Evolutionary conservation across 73 alveolate species (phyloP).

Genomic region (Paramecium primaurelia): DNA sequence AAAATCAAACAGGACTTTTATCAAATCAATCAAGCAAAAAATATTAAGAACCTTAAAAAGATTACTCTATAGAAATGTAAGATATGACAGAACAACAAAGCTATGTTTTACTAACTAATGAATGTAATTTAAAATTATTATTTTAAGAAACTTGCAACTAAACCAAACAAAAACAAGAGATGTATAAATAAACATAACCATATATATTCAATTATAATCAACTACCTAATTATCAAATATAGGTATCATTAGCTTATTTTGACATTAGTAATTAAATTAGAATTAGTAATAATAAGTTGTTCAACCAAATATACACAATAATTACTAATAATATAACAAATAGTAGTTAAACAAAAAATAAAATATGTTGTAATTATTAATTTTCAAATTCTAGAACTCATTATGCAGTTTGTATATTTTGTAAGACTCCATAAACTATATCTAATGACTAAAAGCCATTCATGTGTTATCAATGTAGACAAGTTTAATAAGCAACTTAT

Average conservation of each 20-base stretch:
- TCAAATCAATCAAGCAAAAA: neutral
- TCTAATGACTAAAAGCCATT: neutral
- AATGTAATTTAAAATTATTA: neutral
- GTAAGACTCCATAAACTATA: neutral
- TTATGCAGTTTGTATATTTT: neutral
- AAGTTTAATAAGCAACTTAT: neutral
- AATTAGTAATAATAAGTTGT: neutral
- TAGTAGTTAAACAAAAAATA: neutral
- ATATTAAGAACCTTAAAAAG: neutral
- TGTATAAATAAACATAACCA: neutral
- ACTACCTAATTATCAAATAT: neutral
- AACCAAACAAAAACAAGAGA: neutral
- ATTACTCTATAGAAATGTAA: neutral
- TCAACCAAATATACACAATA: neutral
- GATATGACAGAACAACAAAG: neutral
- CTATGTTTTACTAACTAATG: neutral
- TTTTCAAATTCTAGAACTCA: neutral
- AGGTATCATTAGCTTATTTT: neutral
- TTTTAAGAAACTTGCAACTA: neutral
- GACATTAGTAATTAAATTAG: neutral
- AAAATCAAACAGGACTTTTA: neutral
- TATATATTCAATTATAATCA: neutral
- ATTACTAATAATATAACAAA: neutral
- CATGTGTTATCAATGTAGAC: neutral
- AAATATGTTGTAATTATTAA: neutral